Base-by-base conservation (phyloP, 306 rosid species). In the Cotoneaster glaucophyllus region DNA sequence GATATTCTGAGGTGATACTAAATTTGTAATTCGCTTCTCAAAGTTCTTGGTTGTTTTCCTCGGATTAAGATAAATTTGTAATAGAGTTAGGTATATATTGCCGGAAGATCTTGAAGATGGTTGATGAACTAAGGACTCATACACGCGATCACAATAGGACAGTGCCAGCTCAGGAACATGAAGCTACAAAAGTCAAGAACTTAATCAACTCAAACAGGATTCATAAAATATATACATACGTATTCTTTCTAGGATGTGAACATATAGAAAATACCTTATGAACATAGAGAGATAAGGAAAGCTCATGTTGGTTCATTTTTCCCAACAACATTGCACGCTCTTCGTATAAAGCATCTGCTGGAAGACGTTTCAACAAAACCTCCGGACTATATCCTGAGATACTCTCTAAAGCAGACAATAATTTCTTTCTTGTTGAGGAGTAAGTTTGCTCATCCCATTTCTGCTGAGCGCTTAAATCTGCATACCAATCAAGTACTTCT, bases 271-370 rank as follows among this genome's bases (percentile, higher is more conserved):
- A 64, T 86, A 96, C 99, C 97, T 96, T 96, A 21, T 90, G 98
- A 78, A 96, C 98, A 82, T 92, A 93, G 52, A 93, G 81, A 73
- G 98, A 90, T 58, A 96, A 80, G 71, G 99, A 97, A 78, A 96
- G 87, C 87, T 96, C 97, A 85, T 96, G 99, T 75, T 92, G 98
- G 82, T 93, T 93, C 93, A 96, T 89, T 85, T 90, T 96, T 44
- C 98, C 99, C 84, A 93, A 71, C 82, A 96, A 86, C 68, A 90
- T 73, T 68, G 99, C 99, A 69, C 93, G 99, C 78, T 96, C 99
- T 83, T 96, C 99, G 53, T 87, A 96, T 78, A 96, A 77, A 79
- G 97, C 98, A 86, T 93, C 91, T 4, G 83, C 72, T 12, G 99
- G 97, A 80, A 96, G 97, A 73, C 89, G 88, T 82, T 87, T 90